Percentiles rank a stretch among this genome's conserved stretches.
Evolutionary conservation across 1,139 yeast genomes (phyloP).

Genomic region (Citeromyces hawaiiensis): DNA sequence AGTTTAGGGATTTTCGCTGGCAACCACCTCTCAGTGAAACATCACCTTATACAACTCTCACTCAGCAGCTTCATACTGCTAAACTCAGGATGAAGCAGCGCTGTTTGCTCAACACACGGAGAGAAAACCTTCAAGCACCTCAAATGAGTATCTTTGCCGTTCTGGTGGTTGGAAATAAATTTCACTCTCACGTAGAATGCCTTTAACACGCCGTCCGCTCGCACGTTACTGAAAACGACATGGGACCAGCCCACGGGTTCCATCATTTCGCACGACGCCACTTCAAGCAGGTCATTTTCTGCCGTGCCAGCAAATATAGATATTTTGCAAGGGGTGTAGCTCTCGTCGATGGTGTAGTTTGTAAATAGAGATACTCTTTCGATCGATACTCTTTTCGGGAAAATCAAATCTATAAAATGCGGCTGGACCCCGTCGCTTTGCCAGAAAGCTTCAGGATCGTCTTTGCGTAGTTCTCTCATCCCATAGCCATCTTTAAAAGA

Average conservation of each 20-base stretch:
- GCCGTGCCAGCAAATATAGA: conserved; percentile 74
- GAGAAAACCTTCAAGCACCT: conserved; percentile 54
- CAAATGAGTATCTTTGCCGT: conserved; percentile 91
- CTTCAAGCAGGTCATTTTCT: conserved; percentile 70
- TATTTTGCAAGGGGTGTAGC: conserved; percentile 79
- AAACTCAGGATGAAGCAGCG: conserved; percentile 7
- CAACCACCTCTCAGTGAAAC: not conserved
- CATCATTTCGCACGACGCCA: conserved; percentile 47
- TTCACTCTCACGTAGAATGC: conserved; percentile 60
- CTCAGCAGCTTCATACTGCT: conserved; percentile 15
- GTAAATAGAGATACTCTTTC: conserved; percentile 62
- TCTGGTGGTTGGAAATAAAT: conserved; percentile 80
- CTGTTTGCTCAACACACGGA: conserved; percentile 15
- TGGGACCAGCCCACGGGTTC: conserved; percentile 86
- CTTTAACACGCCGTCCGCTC: conserved; percentile 48
- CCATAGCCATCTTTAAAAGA: conserved; percentile 68
- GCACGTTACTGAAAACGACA: conserved; percentile 47
- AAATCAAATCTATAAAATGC: conserved; percentile 69
- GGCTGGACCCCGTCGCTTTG: conserved; percentile 96
- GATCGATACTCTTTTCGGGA: conserved; percentile 64
- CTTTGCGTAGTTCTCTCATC: conserved; percentile 56
- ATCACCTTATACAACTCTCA: conserved; percentile 16
- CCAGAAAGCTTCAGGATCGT: conserved; percentile 72
- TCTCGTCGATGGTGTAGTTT: conserved; percentile 62
- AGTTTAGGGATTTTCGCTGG: no score